phyloP scores from a whole-genome alignment of 805 yeast species.

The Suhomyces sp. region DNA sequence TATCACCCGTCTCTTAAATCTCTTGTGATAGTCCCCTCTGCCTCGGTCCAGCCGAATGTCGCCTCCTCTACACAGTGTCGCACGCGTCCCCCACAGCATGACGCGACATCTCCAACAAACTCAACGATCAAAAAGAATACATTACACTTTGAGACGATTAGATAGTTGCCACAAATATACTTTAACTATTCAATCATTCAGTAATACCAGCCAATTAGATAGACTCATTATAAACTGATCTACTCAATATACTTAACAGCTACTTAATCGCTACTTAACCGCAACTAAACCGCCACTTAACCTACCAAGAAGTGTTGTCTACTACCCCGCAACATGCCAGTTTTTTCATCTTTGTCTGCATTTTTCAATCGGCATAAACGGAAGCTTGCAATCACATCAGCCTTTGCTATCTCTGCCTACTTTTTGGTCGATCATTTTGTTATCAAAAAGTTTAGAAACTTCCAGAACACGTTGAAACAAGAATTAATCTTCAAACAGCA shows the following conservation, averaged over 20 bases:
- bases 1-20: neutral
- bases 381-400: slow-evolving; percentile 32
- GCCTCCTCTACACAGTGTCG: neutral
- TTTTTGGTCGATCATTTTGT: slow-evolving; percentile 38
- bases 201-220: neutral
- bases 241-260: too few species aligned
- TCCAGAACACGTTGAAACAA: slow-evolving; percentile 39
- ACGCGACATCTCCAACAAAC: neutral
- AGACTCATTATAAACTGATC: neutral
- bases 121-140: neutral
- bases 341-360: slow-evolving; percentile 38
- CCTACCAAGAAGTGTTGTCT: neutral
- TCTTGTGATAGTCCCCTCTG: neutral
- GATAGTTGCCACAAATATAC: neutral
- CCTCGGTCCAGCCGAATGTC: neutral
- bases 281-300: neutral
- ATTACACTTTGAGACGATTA: neutral
- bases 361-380: slow-evolving; percentile 41
- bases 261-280: neutral
- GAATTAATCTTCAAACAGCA: slow-evolving; percentile 44
- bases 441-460: slow-evolving; percentile 35
- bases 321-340: slow-evolving; percentile 26
- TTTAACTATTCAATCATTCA: neutral
- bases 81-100: neutral
- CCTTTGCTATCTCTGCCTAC: slow-evolving; percentile 35